Base-by-base conservation (phyloP, 2,329 filamentous ascomycete genomes). In the Bipolaris victoriae region DNA sequence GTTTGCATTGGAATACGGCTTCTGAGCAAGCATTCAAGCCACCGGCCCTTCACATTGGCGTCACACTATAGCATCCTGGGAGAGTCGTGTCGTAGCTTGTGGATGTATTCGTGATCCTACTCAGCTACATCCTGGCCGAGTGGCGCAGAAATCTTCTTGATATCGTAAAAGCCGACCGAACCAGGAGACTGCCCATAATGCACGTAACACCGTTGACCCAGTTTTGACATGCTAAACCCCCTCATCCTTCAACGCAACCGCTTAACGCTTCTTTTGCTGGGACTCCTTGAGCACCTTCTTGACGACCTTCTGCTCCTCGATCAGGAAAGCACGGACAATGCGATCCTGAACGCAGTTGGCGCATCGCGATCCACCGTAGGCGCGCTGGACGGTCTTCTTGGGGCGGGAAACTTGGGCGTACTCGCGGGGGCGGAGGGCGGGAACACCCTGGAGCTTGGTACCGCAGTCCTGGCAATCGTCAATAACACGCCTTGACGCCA, bases 251-350 rank as follows among this genome's bases (percentile, higher is more conserved):
- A 52, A 65, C 65, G 57, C 57, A 63, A 57, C 58, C 66, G 56
- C 69, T 74, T 77, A 80, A 64, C 74, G 76, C 76, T 84, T 87
- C 80, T 90, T 90, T 86, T 91, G 90, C 85, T 96, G 91, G 66
- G 86, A 88, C 87, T 98, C 94, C 90, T 97, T 97, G 81, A 98
- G 88, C 77, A 99, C 95, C 91, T 99, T 99, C 92, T 99, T 99
- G 83, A 99, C 95, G 76, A 99, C 98, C 91, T 99, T 99, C 88
- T 99, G 95, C 89, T 99, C 95, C 87, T 99, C 96, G 71, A 99
- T 98, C 81, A 99, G 85, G 90, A 99, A 99, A 67, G 95, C 95
- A 75, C 95, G 92, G 74, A 97, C 92, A 73, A 99, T 91, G 75
- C 95, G 90, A 86, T 99, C 95, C 82, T 94, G 93, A 74, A 99